Evolutionary conservation across 305 asterid genomes (phyloP).

Genomic region (Fraxinus paxiana): DNA sequence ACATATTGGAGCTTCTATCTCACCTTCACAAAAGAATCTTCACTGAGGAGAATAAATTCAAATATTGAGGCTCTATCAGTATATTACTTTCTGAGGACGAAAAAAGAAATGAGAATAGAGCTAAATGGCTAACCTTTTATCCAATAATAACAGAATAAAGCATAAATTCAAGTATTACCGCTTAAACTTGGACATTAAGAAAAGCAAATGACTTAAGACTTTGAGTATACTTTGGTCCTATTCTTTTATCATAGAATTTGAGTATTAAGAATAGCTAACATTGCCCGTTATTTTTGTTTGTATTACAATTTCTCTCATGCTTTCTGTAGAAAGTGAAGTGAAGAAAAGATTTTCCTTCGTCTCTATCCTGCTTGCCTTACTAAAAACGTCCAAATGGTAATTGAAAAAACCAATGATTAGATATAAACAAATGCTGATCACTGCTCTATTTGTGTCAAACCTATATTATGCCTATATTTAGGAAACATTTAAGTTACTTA

Average conservation of each 20-base stretch:
- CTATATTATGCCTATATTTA: not conserved
- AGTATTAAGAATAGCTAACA: not conserved
- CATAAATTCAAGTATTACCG: not conserved
- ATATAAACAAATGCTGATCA: not conserved
- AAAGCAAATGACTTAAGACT: not conserved
- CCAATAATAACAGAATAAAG: not conserved
- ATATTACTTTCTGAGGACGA: not conserved
- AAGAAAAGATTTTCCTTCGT: not conserved
- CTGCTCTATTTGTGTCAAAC: not conserved
- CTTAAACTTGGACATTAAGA: constrained; percentile 2
- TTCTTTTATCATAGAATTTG: not conserved
- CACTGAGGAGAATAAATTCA: not conserved
- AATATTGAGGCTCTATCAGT: not conserved
- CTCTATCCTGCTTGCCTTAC: not conserved
- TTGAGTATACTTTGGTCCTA: not conserved
- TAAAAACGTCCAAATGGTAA: not conserved
- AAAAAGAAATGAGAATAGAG: not conserved
- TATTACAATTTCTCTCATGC: constrained; percentile 7
- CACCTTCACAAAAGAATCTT: not conserved
- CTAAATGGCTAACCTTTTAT: not conserved
- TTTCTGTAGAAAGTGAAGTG: not conserved
- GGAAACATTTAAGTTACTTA: not conserved
- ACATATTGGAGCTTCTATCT: not conserved
- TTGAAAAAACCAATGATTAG: not conserved
- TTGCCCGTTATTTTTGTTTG: not conserved